Evolutionary conservation across 305 asterid species (phyloP), one percentile per base, ranked within the genome.

Genomic region (Fraxinus nigra): DNA sequence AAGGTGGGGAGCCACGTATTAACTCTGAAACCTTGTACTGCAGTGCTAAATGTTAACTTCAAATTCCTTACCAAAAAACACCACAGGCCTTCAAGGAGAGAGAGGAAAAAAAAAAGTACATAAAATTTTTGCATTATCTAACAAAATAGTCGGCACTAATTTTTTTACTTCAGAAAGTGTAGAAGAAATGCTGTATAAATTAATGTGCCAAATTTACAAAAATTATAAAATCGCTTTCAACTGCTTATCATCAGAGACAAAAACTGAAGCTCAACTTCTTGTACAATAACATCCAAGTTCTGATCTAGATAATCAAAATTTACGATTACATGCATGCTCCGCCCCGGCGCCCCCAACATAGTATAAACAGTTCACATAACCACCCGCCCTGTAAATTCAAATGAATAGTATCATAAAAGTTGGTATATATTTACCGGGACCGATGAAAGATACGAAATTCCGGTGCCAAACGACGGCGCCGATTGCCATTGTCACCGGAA

Each of bases 381-480:
- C 72, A 28, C 22, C 14, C 22, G 3, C 20, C 30, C 1, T 4
- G 75, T 32, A 4, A n/a, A 10, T 28, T 26, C 46, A 8, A 77
- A 20, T 16, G 14, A 40, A 82, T 16, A 85, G 5, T 34, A 76
- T 2, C 4, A 37, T 65, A 75, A 7, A 38, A 78, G 48, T 30
- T 28, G 59, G 26, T 38, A 38, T 56, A 80, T 28, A 82, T 65
- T 34, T 20, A 89, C 94, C 93, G 81, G 90, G 81, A 85, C 84
- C 80, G 78, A 86, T 28, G 81, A 90, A 90, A 43, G 89, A 86
- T 84, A 92, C 91, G 84, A 92, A 92, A 75, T 90, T 91, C 92
- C 98, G 89, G 90, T 87, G 88, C 78, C 95, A 92, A 85, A 92
- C 90, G 85, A 89, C 89, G 82, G 97, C 89, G 51, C 97, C 97